Evolutionary conservation across 2,329 filamentous ascomycete genomes (phyloP).

Genomic region (Monosporascus cannonballus): DNA sequence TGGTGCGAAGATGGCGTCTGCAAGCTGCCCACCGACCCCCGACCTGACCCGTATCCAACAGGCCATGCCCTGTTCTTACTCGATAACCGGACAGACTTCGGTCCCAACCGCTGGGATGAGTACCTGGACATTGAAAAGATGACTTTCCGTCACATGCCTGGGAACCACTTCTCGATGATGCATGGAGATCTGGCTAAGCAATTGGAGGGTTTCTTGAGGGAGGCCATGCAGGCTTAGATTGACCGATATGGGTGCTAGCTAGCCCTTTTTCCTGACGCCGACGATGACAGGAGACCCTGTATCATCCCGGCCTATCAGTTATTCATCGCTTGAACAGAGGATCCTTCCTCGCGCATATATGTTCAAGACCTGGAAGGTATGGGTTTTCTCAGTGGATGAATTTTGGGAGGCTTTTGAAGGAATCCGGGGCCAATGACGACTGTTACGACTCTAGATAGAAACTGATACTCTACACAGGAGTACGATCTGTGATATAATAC

Average conservation of each 20-base stretch:
- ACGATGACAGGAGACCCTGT: not conserved
- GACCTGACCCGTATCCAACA: conserved; percentile 54
- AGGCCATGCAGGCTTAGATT: conserved; percentile 21
- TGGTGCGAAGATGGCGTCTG: conserved; percentile 73
- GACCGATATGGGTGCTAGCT: no score
- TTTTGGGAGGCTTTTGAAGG: no score
- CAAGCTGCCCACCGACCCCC: conserved; percentile 57
- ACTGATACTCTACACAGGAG: no score
- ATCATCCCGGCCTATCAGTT: no score
- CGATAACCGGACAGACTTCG: conserved; percentile 67
- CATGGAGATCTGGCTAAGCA: conserved; percentile 42
- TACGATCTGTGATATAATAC: no score
- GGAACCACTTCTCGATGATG: conserved; percentile 76
- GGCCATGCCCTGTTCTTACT: conserved; percentile 63
- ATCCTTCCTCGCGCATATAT: no score
- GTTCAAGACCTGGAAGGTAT: no score
- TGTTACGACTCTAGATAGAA: no score
- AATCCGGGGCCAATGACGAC: no score
- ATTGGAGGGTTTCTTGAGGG: conserved; percentile 25
- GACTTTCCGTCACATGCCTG: conserved; percentile 59
- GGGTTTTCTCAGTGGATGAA: no score
- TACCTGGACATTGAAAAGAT: conserved; percentile 57
- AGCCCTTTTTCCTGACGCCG: not conserved
- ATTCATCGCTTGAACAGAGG: no score
- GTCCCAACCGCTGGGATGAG: conserved; percentile 63